Base-by-base conservation (phyloP, 148 eudicot species). In the Chenopodium berlandieri region DNA sequence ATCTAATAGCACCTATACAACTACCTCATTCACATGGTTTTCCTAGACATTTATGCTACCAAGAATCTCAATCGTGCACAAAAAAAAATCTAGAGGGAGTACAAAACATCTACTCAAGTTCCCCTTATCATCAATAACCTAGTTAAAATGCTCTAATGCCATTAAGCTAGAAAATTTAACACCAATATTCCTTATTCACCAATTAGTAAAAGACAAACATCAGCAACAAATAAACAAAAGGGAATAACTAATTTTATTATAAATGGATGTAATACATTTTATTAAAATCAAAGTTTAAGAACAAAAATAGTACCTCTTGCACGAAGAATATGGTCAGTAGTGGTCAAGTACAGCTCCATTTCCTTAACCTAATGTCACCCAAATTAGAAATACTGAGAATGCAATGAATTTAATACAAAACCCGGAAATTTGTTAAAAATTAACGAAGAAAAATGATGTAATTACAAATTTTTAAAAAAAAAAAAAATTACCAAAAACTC, bases 281-380 rank as follows among this genome's bases (percentile, higher is more conserved):
- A n/a, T 22, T 5, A n/a, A 62, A 62, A n/a, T 62, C 66, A 62
- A 62, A 62, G 25, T 6, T 0, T 7, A 68, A 31, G 70, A 46
- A 1, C 46, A 37, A n/a, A 27, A 23, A n/a, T 16, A 80, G 27
- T 76, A 96, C 99, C 98, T 94, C 99, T 92, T n/a, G 95, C 90
- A 74, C 98, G 99, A 82, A 94, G 86, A 37, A 90, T 82, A 86
- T 82, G 89, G 83, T 94, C 98, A 13, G 97, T 90, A 48, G 95
- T 88, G 46, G 98, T 96, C 86, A 96, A 81, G 84, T 96, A 94
- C 90, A 94, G 60, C 81, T 87, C 95, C 97, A 96, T 91, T 82
- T 92, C 99, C 84, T 88, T 89, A 82, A 96, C 98, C 99, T 96
- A 75, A 11, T 78, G 16, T 22, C 40, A 85, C 74, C 52, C 78